Conservation (phyloP, 805 yeast genomes). For the Naumovozyma castellii region DNA sequence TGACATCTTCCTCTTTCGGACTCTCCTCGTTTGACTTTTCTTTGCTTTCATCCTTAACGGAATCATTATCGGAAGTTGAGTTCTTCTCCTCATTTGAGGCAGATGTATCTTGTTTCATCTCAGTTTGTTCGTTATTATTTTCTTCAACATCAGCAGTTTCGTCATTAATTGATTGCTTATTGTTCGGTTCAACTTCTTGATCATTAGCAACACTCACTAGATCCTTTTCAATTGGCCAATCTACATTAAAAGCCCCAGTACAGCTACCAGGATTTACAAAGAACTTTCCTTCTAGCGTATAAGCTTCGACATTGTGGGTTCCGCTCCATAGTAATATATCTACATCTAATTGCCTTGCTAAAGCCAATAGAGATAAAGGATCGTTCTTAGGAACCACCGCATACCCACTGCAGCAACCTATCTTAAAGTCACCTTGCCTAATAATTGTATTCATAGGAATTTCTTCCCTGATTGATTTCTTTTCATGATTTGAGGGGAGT, state of each 20-base stretch:
- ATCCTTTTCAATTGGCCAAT: slow-evolving; percentile 39
- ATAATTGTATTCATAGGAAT: slow-evolving; percentile 59
- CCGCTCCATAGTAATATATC: slow-evolving; percentile 91
- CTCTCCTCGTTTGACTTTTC: neutral
- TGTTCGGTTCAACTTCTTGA: slow-evolving; percentile 3
- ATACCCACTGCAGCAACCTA: slow-evolving; percentile 82
- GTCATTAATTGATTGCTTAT: slow-evolving; percentile 2
- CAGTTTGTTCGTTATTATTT: slow-evolving; percentile 3
- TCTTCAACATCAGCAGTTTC: slow-evolving; percentile 2
- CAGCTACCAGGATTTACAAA: slow-evolving; percentile 96
- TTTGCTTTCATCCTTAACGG: too few relatives aligned
- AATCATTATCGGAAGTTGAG: too few relatives aligned
- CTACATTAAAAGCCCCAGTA: slow-evolving; percentile 77
- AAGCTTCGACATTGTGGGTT: slow-evolving; percentile 86
- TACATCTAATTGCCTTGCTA: slow-evolving; percentile 86
- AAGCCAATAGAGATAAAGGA: slow-evolving; percentile 69
- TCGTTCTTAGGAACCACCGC: slow-evolving; percentile 78
- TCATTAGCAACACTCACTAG: slow-evolving; percentile 2
- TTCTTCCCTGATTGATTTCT: slow-evolving; percentile 10
- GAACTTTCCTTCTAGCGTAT: slow-evolving; percentile 82
- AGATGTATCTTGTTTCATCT: too few relatives aligned
- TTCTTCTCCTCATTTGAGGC: too few relatives aligned
- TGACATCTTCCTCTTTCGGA: slow-evolving; percentile 2
- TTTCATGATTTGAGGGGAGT: slow-evolving; percentile 2
- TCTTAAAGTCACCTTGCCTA: slow-evolving; percentile 57